Evolutionary conservation across 768 basidiomycete genomes (phyloP), one percentile per base, ranked within the genome.

Genomic region (Jaapia argillacea): DNA sequence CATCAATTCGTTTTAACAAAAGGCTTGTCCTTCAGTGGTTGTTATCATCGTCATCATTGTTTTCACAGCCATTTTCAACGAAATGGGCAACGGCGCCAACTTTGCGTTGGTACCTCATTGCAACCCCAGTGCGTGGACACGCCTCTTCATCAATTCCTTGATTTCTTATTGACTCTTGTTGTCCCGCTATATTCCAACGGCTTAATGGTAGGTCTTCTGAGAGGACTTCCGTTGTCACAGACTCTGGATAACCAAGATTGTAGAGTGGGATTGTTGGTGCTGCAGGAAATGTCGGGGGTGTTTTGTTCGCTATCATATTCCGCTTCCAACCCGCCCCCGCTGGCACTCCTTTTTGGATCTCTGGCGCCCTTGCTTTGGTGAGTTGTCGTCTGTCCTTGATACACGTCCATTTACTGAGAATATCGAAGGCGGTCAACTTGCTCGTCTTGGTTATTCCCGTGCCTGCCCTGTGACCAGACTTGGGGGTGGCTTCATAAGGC

Each of bases 61-160:
- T 7, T 53, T 69, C 28, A 58, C 69, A 42, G 69, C 59, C 4
- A 35, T 64, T 10, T 54, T 54, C 45, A 64, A 63, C 28, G 68
- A 72, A 51, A 55, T 66, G 12, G 72, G 61, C 0, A 75, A 75
- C 47, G 74, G 74, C 5, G 65, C 67, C 2, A 74, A 68, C 51
- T 74, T 74, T 47, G 58, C 70, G n/a, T 62, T 71, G 35, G 69
- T 72, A 0, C 72, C 73, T 0, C 72, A 73, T 48, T 70, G 70
- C 54, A 71, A 70, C 47, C 52, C 69, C 10, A 60, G 61, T 57
- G 58, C 57, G 50, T 63, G 57, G 42, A 13, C 7, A 12, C 7
- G 10, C 20, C 7, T 38, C 12, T 7, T 22, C 21, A n/a, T 38
- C 37, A n/a, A n/a, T n/a, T n/a, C n/a, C n/a, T n/a, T n/a, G n/a